These are phyloP conservation scores for Cadophora sp. DNA, from an alignment of 2,329 filamentous ascomycete species.

Conservation along the genomic window DNA sequence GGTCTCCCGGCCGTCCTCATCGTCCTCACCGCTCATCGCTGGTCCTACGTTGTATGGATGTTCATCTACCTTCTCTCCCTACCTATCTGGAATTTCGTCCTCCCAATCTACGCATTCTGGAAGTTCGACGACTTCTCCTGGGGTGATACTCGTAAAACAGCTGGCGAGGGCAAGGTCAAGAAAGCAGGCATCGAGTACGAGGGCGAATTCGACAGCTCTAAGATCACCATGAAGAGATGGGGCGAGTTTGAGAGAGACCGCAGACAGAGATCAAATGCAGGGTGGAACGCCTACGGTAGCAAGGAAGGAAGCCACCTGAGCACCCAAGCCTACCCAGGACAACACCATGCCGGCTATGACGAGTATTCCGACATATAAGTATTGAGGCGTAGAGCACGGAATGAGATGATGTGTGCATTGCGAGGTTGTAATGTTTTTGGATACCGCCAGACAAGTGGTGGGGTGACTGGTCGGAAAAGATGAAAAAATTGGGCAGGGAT, in stretches of 20 bases:
- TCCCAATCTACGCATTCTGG: slow-evolving; percentile 96
- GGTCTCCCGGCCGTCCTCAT: slow-evolving; percentile 93
- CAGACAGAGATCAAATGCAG: slow-evolving; percentile 36
- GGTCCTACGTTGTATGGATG: slow-evolving; percentile 96
- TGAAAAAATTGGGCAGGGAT: background rate
- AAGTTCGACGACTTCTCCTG: slow-evolving; percentile 99
- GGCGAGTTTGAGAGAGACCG: slow-evolving; percentile 87
- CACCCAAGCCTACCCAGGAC: slow-evolving; percentile 15
- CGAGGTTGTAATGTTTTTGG: background rate
- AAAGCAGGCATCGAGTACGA: slow-evolving; percentile 87
- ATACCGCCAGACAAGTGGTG: background rate
- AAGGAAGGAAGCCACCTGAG: slow-evolving; percentile 22
- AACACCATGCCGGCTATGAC: slow-evolving; percentile 20
- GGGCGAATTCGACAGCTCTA: slow-evolving; percentile 96
- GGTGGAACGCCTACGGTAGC: slow-evolving; percentile 9
- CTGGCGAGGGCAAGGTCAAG: slow-evolving; percentile 80
- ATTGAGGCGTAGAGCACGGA: background rate
- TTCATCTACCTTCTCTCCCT: slow-evolving; percentile 91
- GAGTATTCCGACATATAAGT: slow-evolving; percentile 26
- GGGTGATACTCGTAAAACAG: slow-evolving; percentile 97
- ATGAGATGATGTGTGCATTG: background rate
- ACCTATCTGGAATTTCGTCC: slow-evolving; percentile 96
- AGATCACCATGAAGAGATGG: slow-evolving; percentile 99
- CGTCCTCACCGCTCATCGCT: slow-evolving; percentile 89
- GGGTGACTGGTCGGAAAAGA: background rate